Evolutionary conservation across 495 filamentous ascomycete species (phyloP), one percentile per base, ranked within the genome.

Genomic region (Penicillium psychrofluorescens): DNA sequence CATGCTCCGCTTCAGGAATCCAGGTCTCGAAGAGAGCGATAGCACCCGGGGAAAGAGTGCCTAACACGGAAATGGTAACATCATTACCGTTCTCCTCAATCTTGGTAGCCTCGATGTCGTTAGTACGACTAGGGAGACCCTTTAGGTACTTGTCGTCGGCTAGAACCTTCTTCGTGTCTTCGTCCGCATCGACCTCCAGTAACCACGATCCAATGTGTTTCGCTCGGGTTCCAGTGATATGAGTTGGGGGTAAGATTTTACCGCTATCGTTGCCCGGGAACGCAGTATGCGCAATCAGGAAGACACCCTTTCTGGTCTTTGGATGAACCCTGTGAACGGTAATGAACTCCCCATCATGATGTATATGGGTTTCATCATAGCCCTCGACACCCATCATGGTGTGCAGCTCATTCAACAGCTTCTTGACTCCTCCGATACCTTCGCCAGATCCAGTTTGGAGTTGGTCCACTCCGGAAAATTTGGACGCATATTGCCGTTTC

Each of bases 251-350:
- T 46, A 97, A 78, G 3, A 76, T 72, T 9, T 84, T 84, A 13
- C 84, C 83, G 46, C 86, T 84, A 30, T 87, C 85, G 58, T 90
- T 86, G 4, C 87, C 88, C 10, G 90, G 88, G 59, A 87, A 96
- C 3, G 94, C 91, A 29, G 90, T 96, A 49, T 97, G 94, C 0
- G 94, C 90, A 44, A 96, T 87, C 27, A 95, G 67, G 67, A 97
- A 96, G 56, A 95, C 86, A 35, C 94, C 94, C 53, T 90, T 91
- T 37, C 95, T 74, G 0, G 85, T 88, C 47, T 84, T 80, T 0
- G 91, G 92, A 56, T 99, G 88, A 6, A 96, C 88, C 50, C 94
- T 75, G 61, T 99, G 94, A 8, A 99, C 88, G 6, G 94, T 97
- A 54, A 99, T 82, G 56, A 92, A 97, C 66, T 97, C 84, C 36